A percentile compares a stretch with the other conserved stretches of the same genome.
These are phyloP conservation scores for Discostella stelligeroides DNA, from an alignment of 108 stramenopile genomes.

Conservation along the genomic window DNA sequence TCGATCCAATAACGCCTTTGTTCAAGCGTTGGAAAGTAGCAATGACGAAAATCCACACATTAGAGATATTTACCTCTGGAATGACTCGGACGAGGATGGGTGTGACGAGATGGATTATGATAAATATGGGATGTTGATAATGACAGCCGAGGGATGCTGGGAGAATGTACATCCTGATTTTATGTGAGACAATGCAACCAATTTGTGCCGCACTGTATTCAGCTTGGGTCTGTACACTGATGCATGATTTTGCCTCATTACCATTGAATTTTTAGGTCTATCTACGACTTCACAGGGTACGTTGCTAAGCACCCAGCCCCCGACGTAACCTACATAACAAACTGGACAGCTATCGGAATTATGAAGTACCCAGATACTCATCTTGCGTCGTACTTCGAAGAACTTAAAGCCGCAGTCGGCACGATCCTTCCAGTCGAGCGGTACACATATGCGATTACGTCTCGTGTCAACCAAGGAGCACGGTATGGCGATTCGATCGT, in stretches of 20 bases:
- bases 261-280: slow-evolving; percentile 12
- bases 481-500: slow-evolving; percentile 45
- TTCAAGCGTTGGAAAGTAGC: slow-evolving; percentile 25
- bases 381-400: slow-evolving; percentile 42
- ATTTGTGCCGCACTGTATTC: too few relatives aligned
- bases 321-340: slow-evolving; percentile 26
- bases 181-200: too few relatives aligned
- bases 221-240: too few relatives aligned
- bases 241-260: background rate
- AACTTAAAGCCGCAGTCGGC: slow-evolving; percentile 3
- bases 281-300: slow-evolving; percentile 45
- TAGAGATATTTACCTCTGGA: slow-evolving; percentile 43
- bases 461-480: slow-evolving; percentile 31
- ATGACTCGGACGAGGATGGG: slow-evolving; percentile 23
- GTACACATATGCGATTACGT: slow-evolving; percentile 11
- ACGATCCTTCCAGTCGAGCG: slow-evolving; percentile 11
- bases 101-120: slow-evolving; percentile 29
- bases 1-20: slow-evolving; percentile 15
- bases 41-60: slow-evolving; percentile 42
- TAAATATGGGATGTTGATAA: slow-evolving; percentile 46
- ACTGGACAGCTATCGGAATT: slow-evolving; percentile 24
- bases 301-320: slow-evolving; percentile 24
- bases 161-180: slow-evolving; percentile 57
- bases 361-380: slow-evolving; percentile 38
- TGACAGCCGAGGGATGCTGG: slow-evolving; percentile 51